These are phyloP conservation scores for Ganoderma boninense DNA, from an alignment of 1,284 basidiomycete genomes.

Conservation along the genomic window DNA sequence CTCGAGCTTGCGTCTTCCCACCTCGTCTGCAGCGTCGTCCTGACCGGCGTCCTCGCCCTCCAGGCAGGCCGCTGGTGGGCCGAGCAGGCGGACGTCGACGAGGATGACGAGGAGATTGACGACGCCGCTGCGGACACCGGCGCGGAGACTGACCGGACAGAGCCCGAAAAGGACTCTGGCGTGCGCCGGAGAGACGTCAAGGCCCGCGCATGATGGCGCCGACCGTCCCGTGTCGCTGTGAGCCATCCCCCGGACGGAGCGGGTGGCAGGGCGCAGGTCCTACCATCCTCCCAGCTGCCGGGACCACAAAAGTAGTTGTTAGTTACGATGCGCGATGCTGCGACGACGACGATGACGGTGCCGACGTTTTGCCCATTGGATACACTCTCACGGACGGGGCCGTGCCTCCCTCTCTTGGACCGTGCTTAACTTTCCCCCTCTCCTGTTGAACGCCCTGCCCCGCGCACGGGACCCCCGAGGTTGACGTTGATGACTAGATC, in stretches of 20 bases:
- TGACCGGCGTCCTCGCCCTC: constrained; percentile 80
- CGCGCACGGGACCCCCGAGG: neutral
- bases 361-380: constrained; percentile 11
- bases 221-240: neutral
- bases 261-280: neutral
- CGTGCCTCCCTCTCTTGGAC: neutral
- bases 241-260: neutral
- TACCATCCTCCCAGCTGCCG: too few relatives aligned
- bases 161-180: constrained; percentile 16
- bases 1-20: constrained; percentile 82
- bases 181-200: constrained; percentile 20
- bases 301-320: constrained; percentile 23
- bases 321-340: constrained; percentile 17
- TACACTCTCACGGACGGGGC: constrained; percentile 6
- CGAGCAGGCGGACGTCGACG: constrained; percentile 62
- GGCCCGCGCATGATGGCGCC: constrained; percentile 13
- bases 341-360: constrained; percentile 14
- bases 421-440: neutral
- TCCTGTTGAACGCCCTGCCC: neutral
- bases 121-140: constrained; percentile 17
- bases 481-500: neutral
- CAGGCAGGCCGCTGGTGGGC: constrained; percentile 86
- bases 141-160: constrained; percentile 27
- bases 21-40: constrained; percentile 82
- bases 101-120: constrained; percentile 35